These are phyloP conservation scores for Syncephalastrum racemosum DNA, from an alignment of 371 early-diverging fungal species.

Conservation along the genomic window DNA sequence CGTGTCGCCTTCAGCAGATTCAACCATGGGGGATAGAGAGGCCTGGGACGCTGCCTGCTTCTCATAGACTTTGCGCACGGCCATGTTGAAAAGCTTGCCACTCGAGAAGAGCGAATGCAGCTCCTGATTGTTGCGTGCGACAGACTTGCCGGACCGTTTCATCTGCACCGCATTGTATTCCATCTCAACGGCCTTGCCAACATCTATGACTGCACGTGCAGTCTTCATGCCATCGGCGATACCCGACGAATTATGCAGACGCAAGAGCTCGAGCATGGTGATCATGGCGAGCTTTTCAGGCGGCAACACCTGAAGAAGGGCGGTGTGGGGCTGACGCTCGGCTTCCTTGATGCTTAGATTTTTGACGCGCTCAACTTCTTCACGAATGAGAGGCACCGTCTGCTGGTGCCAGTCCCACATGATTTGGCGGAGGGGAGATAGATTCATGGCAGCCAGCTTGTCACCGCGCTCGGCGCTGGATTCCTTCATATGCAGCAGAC, in stretches of 20 bases:
- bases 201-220: conserved; percentile 58
- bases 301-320: conserved; percentile 71
- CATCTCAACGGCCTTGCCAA: conserved; percentile 81
- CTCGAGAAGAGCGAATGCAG: conserved; percentile 64
- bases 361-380: conserved; percentile 56
- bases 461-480: conserved; percentile 58
- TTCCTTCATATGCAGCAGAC: conserved; percentile 60
- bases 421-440: conserved; percentile 52
- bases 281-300: conserved; percentile 83
- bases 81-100: conserved; percentile 78
- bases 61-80: conserved; percentile 65
- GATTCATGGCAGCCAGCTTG: conserved; percentile 51
- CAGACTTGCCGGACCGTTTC: conserved; percentile 39
- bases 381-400: conserved; percentile 64
- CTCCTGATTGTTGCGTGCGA: conserved; percentile 37
- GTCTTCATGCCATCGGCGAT: conserved; percentile 66
- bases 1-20: conserved; percentile 28
- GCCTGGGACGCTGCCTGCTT: conserved; percentile 31
- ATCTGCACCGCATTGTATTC: conserved; percentile 84
- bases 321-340: conserved; percentile 61
- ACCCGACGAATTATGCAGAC: conserved; percentile 61
- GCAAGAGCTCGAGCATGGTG: conserved; percentile 79
- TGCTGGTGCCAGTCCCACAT: conserved; percentile 80
- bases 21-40: conserved; percentile 2
- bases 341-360: conserved; percentile 20